phyloP scores from a whole-genome alignment of 2,329 filamentous ascomycete species.

The Byssothecium circinans region DNA sequence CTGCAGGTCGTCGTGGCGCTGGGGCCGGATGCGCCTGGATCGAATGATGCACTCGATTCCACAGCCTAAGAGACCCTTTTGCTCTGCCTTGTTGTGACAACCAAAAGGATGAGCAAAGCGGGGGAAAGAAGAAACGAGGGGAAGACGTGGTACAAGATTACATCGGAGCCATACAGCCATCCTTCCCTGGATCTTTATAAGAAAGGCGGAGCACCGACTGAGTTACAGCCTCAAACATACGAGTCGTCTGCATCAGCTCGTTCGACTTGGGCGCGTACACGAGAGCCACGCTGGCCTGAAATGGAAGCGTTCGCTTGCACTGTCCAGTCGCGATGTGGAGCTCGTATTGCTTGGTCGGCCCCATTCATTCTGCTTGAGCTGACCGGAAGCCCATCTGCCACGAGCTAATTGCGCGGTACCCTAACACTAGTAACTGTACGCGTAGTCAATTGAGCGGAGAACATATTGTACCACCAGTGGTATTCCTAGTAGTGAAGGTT shows the following conservation, averaged over 20 bases:
- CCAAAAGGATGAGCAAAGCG: no score
- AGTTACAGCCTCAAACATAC: slow-evolving; percentile 6
- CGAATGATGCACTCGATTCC: no score
- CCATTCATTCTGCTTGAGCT: background rate
- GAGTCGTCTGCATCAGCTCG: slow-evolving; percentile 7
- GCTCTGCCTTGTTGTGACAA: no score
- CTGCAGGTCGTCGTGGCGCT: no score
- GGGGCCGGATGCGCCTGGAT: no score
- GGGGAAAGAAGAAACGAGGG: no score
- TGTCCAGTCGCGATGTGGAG: background rate
- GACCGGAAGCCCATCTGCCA: background rate
- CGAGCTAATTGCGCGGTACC: background rate
- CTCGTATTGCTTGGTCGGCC: background rate
- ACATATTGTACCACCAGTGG: no score
- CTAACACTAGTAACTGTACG: background rate
- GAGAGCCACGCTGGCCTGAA: slow-evolving; percentile 6
- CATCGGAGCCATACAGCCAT: no score
- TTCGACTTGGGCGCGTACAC: slow-evolving; percentile 7
- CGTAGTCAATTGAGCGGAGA: background rate
- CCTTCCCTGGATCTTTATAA: no score
- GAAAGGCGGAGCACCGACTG: slow-evolving; percentile 2
- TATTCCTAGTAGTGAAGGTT: background rate
- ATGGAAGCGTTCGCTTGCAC: slow-evolving; percentile 4
- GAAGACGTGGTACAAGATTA: no score
- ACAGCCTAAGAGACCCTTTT: no score